Percentiles rank a stretch among this genome's conserved stretches.
phyloP scores from a whole-genome alignment of 2,329 filamentous ascomycete genomes.

The Aspergillus fischeri region DNA sequence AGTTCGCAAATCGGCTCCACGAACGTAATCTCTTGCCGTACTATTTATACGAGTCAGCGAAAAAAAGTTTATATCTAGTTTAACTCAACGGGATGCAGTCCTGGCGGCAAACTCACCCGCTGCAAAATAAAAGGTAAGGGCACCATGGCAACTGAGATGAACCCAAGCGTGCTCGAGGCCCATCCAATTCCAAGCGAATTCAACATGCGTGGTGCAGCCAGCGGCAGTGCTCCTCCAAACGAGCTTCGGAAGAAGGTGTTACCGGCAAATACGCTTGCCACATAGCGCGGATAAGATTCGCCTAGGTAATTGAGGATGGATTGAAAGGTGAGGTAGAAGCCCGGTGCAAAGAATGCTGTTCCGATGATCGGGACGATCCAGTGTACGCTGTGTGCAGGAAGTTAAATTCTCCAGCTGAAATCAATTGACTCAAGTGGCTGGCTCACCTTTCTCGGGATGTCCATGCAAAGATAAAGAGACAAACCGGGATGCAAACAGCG shows the following conservation, averaged over 20 bases:
- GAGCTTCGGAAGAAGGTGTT: conserved; percentile 39
- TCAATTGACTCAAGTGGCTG: conserved; percentile 7
- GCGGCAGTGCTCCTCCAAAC: conserved; percentile 37
- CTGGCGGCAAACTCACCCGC: too few relatives aligned
- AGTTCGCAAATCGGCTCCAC: too few relatives aligned
- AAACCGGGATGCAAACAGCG: conserved; percentile 11
- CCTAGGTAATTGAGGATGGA: conserved; percentile 24
- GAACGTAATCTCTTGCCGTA: too few relatives aligned
- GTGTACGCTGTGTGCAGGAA: conserved; percentile 28
- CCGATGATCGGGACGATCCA: conserved; percentile 49
- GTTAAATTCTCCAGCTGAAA: too few relatives aligned
- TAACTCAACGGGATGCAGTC: too few relatives aligned
- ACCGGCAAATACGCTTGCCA: conserved; percentile 41
- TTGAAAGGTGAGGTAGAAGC: conserved; percentile 15
- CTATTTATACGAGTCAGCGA: too few relatives aligned
- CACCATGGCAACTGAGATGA: conserved; percentile 32
- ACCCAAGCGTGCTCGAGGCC: conserved; percentile 34
- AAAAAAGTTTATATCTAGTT: too few relatives aligned
- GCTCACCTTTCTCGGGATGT: conserved; percentile 10
- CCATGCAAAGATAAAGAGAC: conserved; percentile 16
- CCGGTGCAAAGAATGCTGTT: conserved; percentile 43
- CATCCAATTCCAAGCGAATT: conserved; percentile 33
- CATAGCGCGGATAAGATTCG: conserved; percentile 29
- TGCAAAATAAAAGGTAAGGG: conserved; percentile 18
- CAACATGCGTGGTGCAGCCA: conserved; percentile 30